Conservation (phyloP, 225 moss, liverwort and hornwort species). For the Pleurozium schreberi region DNA sequence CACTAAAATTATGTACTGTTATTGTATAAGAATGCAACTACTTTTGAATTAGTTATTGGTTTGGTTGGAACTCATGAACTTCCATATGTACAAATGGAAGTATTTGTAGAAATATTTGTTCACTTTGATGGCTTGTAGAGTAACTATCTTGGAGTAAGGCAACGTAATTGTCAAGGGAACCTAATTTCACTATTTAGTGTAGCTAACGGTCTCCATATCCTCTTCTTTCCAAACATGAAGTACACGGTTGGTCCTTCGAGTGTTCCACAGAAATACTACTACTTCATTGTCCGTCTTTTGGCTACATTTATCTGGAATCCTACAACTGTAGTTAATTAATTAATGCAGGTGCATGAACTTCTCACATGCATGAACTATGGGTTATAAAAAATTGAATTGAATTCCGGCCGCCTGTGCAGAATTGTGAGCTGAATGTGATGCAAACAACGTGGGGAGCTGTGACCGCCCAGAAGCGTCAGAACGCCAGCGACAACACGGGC, state of each 20-base stretch:
- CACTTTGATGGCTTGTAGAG: too few species aligned
- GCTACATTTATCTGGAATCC: not conserved
- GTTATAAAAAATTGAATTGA: not conserved
- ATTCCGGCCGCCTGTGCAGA: not conserved
- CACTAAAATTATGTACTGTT: too few species aligned
- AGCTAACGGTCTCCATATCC: not conserved
- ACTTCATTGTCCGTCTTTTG: not conserved
- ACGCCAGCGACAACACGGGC: slow-evolving; percentile 25
- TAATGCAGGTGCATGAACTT: not conserved
- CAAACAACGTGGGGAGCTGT: slow-evolving; percentile 21
- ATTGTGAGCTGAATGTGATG: slow-evolving; percentile 38
- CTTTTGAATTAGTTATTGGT: too few species aligned
- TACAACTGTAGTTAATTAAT: not conserved
- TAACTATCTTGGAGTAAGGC: too few species aligned
- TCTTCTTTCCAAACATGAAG: not conserved
- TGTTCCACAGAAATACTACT: not conserved
- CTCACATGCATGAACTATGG: not conserved
- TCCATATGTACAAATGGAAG: too few species aligned
- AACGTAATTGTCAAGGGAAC: too few species aligned
- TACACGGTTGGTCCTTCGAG: not conserved
- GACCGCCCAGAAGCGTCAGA: slow-evolving; percentile 47
- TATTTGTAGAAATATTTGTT: too few species aligned
- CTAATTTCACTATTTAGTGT: too few species aligned
- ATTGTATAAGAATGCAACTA: too few species aligned
- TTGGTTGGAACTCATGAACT: too few species aligned